These are phyloP conservation scores for Trypethelium eluteriae DNA, from an alignment of 495 filamentous ascomycete genomes.

Conservation along the genomic window DNA sequence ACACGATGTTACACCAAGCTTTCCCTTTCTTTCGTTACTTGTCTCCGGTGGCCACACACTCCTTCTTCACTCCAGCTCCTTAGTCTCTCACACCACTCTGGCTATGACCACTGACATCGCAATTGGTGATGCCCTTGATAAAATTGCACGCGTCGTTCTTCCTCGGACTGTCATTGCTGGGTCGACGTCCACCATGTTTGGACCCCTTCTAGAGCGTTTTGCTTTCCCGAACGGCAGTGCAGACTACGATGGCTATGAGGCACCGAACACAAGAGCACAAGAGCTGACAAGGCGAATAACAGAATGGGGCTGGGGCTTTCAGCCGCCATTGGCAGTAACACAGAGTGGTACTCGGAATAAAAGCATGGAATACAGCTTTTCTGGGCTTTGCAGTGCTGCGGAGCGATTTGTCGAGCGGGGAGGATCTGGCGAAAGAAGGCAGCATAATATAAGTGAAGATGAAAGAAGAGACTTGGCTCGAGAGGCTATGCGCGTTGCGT, in stretches of 20 bases:
- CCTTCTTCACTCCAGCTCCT: conserved; percentile 59
- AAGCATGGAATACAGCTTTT: conserved; percentile 55
- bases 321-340: conserved; percentile 48
- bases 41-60: conserved; percentile 90
- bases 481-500: conserved; percentile 67
- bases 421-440: conserved; percentile 31
- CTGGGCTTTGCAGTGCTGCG: conserved; percentile 52
- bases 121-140: conserved; percentile 79
- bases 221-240: conserved; percentile 53
- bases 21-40: conserved; percentile 85
- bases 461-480: conserved; percentile 60
- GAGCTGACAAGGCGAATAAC: conserved; percentile 41
- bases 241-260: conserved; percentile 43
- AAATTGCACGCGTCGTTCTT: conserved; percentile 66
- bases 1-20: conserved; percentile 36
- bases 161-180: conserved; percentile 40
- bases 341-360: conserved; percentile 27
- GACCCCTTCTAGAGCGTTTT: conserved; percentile 65
- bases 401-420: conserved; percentile 37
- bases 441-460: conserved; percentile 28
- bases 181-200: conserved; percentile 35
- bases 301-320: conserved; percentile 51
- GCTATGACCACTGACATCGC: conserved; percentile 67
- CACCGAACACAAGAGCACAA: conserved; percentile 47
- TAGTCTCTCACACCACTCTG: conserved; percentile 63